These are phyloP conservation scores for Pythium guiyangense DNA, from an alignment of 352 stramenopile genomes.

Conservation along the genomic window DNA sequence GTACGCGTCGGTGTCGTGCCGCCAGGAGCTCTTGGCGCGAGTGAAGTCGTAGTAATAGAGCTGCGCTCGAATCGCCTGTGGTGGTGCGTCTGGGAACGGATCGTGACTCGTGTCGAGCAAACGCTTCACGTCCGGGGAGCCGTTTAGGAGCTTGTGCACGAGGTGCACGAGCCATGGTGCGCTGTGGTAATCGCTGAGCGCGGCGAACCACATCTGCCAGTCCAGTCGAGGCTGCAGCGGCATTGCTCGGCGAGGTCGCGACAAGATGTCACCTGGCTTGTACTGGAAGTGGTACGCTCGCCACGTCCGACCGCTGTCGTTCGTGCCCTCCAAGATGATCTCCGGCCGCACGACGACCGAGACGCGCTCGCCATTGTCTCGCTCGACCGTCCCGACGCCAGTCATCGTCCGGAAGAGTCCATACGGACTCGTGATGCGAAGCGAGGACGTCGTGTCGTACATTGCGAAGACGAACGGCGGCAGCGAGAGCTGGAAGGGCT, in stretches of 20 bases:
- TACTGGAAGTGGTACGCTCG: constrained; percentile 77
- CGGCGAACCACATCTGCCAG: constrained; percentile 94
- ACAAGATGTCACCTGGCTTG: constrained; percentile 70
- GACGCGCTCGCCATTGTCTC: constrained; percentile 14
- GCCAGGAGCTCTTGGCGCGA: constrained; percentile 60
- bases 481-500: constrained; percentile 28
- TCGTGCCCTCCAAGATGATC: constrained; percentile 82
- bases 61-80: constrained; percentile 45
- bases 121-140: constrained; percentile 47
- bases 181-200: constrained; percentile 70
- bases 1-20: constrained; percentile 2
- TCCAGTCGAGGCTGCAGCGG: constrained; percentile 79
- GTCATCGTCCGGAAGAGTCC: constrained; percentile 90
- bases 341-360: constrained; percentile 81
- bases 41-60: constrained; percentile 90
- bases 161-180: constrained; percentile 88
- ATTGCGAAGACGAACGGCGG: constrained; percentile 19
- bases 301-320: constrained; percentile 56
- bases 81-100: constrained; percentile 36
- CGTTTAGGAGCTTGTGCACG: constrained; percentile 72
- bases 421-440: constrained; percentile 62
- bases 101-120: constrained; percentile 62
- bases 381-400: constrained; percentile 57
- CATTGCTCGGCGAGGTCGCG: constrained; percentile 24
- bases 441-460: constrained; percentile 27